Base-by-base conservation (phyloP, 75 land plant species). In the Azolla pinnata region DNA sequence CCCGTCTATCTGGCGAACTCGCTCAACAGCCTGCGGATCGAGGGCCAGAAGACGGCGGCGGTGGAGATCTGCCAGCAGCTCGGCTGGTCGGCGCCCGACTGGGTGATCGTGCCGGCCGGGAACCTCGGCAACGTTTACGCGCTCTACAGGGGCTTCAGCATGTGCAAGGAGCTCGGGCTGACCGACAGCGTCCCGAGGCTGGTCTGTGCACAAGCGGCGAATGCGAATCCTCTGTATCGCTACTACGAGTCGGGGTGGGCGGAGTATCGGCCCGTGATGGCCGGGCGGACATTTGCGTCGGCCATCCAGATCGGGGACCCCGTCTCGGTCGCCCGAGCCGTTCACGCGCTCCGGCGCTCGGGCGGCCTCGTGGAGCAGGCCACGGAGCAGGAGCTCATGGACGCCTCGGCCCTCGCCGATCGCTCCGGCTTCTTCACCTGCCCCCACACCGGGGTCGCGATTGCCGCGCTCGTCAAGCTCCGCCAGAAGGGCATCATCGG, bases 181-280 rank as follows among this genome's bases (percentile, higher is more conserved):
- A 31, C 31, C 4, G 29, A n/a, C n/a, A n/a, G n/a, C n/a, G n/a
- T n/a, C n/a, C n/a, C n/a, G n/a, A n/a, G n/a, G n/a, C n/a, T n/a
- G 20, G 62, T 60, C 16, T 60, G 62, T 35, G 62, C 62, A 3
- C 62, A 60, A 19, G 62, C 62, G 25, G 47, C 62, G 9, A 60
- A 60, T 35, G 62, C 62, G 14, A 60, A 60, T 31, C 62, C 62
- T 19, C 53, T 60, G 3, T 60, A 60, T 35, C 51, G 17, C 18
- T 60, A 38, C 53, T 60, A 60, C 62, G 35, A 60, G 62, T 34
- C 62, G 20, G 62, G 62, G 33, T 60, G 62, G 62, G 25, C 33
- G 18, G 51, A 60, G 14, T 60, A 34, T 33, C 18, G 19, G 25
- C 33, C 62, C 14, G 32, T 60, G 20, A 60, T 34, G 20, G 62